A percentile compares a stretch with the other conserved stretches of the same genome.
phyloP scores from a whole-genome alignment of 805 yeast species.

The Clavispora phyllophila region DNA sequence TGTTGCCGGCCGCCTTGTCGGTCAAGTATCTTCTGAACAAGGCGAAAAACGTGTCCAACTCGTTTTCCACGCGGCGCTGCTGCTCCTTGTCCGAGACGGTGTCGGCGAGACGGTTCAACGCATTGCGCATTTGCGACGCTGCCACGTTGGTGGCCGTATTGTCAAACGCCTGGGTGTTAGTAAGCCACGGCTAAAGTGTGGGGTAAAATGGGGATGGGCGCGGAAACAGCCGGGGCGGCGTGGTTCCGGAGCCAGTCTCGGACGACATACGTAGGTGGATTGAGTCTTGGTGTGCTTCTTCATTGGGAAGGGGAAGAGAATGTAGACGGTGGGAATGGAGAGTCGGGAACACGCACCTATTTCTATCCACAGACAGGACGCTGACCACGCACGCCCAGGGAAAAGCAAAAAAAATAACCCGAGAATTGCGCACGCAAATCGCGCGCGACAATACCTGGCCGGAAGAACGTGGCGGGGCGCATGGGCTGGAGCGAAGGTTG shows the following conservation, averaged over 20 bases:
- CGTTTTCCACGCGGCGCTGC: constrained; percentile 67
- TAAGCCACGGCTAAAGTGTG: constrained; percentile 1
- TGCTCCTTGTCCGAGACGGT: constrained; percentile 52
- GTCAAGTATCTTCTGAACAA: constrained; percentile 87
- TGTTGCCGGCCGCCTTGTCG: constrained; percentile 80
- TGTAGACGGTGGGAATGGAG: neutral
- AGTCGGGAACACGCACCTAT: neutral
- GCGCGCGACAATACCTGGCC: too few species aligned
- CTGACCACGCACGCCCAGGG: neutral
- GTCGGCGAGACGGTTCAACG: constrained; percentile 84
- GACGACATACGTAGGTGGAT: constrained; percentile 55
- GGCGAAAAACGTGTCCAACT: constrained; percentile 92
- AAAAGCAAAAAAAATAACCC: neutral
- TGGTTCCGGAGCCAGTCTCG: too few species aligned
- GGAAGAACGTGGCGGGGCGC: too few species aligned
- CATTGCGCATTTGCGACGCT: constrained; percentile 96
- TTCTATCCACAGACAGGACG: neutral
- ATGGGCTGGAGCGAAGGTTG: too few species aligned
- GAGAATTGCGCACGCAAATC: neutral
- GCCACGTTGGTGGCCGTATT: constrained; percentile 92
- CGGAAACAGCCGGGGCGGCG: too few species aligned
- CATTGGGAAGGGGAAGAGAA: constrained; percentile 5
- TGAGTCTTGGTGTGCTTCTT: constrained; percentile 68
- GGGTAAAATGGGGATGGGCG: neutral
- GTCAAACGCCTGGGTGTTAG: constrained; percentile 69